Evolutionary conservation across 1,284 basidiomycete genomes (phyloP).

Genomic region (Lignosus rhinocerotis): DNA sequence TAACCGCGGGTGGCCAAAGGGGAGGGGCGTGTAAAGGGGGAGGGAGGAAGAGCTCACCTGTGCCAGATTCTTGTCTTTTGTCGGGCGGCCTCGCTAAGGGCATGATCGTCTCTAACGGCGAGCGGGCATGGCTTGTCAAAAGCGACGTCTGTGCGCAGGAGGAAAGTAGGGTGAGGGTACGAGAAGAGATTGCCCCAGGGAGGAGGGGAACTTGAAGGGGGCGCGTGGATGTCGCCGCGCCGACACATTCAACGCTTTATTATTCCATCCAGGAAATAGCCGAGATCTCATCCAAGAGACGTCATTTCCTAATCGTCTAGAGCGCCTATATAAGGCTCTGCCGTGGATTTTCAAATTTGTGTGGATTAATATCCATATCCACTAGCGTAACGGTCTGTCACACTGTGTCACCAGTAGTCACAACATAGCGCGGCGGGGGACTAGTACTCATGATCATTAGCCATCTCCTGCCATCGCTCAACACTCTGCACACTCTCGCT

Average conservation of each 20-base stretch:
- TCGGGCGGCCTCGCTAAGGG: background rate
- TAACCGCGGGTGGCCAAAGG: background rate
- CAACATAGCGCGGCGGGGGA: too few species aligned
- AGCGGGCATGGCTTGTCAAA: slow-evolving; percentile 15
- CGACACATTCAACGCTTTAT: background rate
- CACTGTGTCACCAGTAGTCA: too few species aligned
- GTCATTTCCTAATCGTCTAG: background rate
- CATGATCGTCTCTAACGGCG: slow-evolving; percentile 7
- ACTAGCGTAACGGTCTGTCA: too few species aligned
- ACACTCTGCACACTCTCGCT: too few species aligned
- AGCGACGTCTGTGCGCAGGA: background rate
- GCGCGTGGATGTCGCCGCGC: background rate
- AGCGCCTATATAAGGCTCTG: background rate
- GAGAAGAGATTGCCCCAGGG: background rate
- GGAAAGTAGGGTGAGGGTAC: background rate
- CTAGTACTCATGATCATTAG: too few species aligned
- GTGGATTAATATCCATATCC: too few species aligned
- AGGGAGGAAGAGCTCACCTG: slow-evolving; percentile 14
- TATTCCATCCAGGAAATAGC: slow-evolving; percentile 6
- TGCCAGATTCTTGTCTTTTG: slow-evolving; percentile 15
- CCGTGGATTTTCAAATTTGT: too few species aligned
- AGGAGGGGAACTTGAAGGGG: background rate
- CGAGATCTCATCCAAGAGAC: slow-evolving; percentile 6
- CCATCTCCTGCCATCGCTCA: too few species aligned
- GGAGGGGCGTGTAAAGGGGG: background rate